phyloP scores from a whole-genome alignment of 1,284 basidiomycete genomes.

The Ganoderma sinense region DNA sequence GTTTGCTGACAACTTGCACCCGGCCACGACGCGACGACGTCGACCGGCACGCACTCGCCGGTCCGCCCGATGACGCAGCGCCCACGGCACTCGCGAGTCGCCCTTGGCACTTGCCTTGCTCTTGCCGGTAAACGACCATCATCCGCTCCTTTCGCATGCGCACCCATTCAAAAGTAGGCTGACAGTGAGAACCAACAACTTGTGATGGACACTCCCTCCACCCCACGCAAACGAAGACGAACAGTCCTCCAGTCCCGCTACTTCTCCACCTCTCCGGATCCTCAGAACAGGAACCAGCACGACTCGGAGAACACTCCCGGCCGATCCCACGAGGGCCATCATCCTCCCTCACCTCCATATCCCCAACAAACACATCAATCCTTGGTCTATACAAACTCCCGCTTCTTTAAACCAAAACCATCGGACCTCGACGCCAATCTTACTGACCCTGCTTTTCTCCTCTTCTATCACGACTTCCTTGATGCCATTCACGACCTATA shows the following conservation, averaged over 20 bases:
- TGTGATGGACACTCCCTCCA: neutral
- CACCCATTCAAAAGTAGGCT: no score
- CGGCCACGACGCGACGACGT: no score
- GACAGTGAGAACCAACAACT: neutral
- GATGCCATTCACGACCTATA: conserved; percentile 24
- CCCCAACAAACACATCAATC: neutral
- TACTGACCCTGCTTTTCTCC: conserved; percentile 14
- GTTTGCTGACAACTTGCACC: no score
- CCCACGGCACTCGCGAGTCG: neutral
- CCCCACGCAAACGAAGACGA: neutral
- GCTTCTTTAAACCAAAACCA: conserved; percentile 11
- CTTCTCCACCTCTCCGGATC: conserved; percentile 10
- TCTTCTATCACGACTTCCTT: conserved; percentile 27
- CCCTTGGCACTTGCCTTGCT: no score
- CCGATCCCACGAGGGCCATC: neutral
- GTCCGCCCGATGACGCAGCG: neutral
- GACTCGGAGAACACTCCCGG: neutral
- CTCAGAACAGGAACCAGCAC: neutral
- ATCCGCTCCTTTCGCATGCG: no score
- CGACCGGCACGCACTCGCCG: neutral
- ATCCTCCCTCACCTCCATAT: neutral
- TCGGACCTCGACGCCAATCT: conserved; percentile 3
- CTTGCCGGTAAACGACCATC: no score
- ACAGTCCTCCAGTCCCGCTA: conserved; percentile 7
- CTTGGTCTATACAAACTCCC: conserved; percentile 5